phyloP scores from a whole-genome alignment of 2,329 filamentous ascomycete genomes.

The Penicillium rolfsii region DNA sequence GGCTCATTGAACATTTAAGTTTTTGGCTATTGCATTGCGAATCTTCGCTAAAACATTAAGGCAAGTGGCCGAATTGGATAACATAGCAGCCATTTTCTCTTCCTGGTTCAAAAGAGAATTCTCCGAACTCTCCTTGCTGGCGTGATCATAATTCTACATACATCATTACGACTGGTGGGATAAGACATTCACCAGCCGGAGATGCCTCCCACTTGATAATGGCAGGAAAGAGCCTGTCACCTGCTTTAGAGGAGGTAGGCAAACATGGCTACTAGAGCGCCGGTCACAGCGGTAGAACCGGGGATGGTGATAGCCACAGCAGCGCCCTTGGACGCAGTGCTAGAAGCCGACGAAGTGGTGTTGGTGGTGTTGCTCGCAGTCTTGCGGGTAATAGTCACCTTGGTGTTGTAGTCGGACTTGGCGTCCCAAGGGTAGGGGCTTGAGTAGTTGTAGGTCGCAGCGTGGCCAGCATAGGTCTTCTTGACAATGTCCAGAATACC shows the following conservation, averaged over 20 bases:
- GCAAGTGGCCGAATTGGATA: background rate
- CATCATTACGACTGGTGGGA: background rate
- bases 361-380: conserved; percentile 8
- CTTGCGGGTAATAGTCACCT: conserved; percentile 35
- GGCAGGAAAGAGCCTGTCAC: background rate
- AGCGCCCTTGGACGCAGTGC: conserved; percentile 17
- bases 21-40: conserved; percentile 1
- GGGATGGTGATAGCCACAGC: conserved; percentile 16
- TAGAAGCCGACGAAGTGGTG: conserved; percentile 17
- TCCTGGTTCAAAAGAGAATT: background rate
- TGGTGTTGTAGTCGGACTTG: conserved; percentile 26
- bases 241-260: conserved; percentile 22
- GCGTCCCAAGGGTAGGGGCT: conserved; percentile 32
- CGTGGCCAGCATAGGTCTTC: conserved; percentile 33
- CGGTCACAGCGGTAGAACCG: conserved; percentile 15
- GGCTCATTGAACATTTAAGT: background rate
- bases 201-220: background rate
- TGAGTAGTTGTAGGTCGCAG: conserved; percentile 40
- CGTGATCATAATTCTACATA: background rate
- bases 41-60: conserved; percentile 10
- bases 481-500: conserved; percentile 39
- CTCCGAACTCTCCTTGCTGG: background rate
- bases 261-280: conserved; percentile 21
- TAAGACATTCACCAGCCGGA: background rate
- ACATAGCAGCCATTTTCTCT: background rate